These are phyloP conservation scores for Saturnispora sanitii DNA, from an alignment of 805 yeast species.

Conservation along the genomic window DNA sequence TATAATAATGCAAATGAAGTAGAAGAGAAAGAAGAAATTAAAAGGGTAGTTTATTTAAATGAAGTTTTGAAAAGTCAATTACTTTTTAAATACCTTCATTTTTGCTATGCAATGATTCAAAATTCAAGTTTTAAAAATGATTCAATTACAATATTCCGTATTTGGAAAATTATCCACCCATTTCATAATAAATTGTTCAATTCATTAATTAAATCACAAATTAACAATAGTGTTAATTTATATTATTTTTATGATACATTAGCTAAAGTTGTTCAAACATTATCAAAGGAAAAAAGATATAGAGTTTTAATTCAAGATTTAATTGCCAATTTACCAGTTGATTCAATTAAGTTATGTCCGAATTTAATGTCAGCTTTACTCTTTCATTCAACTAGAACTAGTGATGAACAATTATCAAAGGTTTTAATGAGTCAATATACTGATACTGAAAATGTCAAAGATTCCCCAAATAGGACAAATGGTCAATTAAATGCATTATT, in stretches of 20 bases:
- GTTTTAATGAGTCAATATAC: conserved; percentile 21
- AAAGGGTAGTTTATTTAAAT: conserved; percentile 8
- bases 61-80: conserved; percentile 14
- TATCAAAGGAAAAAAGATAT: conserved; percentile 25
- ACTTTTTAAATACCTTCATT: conserved; percentile 21
- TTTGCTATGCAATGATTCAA: conserved; percentile 22
- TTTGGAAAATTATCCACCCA: conserved; percentile 23
- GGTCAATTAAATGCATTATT: conserved; percentile 26
- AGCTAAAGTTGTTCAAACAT: conserved; percentile 19
- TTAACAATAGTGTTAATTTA: conserved; percentile 22
- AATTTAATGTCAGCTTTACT: conserved; percentile 26
- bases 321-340: conserved; percentile 25
- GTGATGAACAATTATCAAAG: conserved; percentile 19
- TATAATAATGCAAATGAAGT: conserved; percentile 5
- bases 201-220: conserved; percentile 16
- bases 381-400: conserved; percentile 22
- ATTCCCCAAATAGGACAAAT: conserved; percentile 19
- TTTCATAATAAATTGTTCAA: conserved; percentile 24
- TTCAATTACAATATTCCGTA: conserved; percentile 19
- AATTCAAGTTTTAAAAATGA: conserved; percentile 19
- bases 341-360: conserved; percentile 26
- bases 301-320: conserved; percentile 19
- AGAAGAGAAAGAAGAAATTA: not conserved
- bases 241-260: conserved; percentile 24
- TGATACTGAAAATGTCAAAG: conserved; percentile 17